Evolutionary conservation across 1,139 yeast species (phyloP).

Genomic region (Waltiozyma sp.): DNA sequence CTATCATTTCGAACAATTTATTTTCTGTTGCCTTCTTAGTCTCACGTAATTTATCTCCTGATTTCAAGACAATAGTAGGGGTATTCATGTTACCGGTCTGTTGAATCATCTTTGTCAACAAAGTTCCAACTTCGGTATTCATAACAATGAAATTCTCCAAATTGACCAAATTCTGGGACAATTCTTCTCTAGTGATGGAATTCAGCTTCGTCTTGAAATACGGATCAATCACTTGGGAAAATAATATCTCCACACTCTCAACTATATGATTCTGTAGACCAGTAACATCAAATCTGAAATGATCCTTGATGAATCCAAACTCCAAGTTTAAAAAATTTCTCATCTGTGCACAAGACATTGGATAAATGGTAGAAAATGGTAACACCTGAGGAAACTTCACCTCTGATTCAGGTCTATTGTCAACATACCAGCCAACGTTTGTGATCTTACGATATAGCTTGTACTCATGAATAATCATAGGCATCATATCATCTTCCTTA

Average conservation of each 20-base stretch:
- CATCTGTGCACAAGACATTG: slow-evolving; percentile 70
- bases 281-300: slow-evolving; percentile 45
- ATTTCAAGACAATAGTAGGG: slow-evolving; percentile 27
- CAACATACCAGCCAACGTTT: slow-evolving; percentile 55
- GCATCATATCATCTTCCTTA: slow-evolving; percentile 82
- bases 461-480: slow-evolving; percentile 54
- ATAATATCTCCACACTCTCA: slow-evolving; percentile 55
- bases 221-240: slow-evolving; percentile 59
- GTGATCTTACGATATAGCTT: slow-evolving; percentile 53
- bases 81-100: slow-evolving; percentile 7
- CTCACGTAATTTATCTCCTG: slow-evolving; percentile 43
- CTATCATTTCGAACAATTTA: slow-evolving; percentile 71
- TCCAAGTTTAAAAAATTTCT: slow-evolving; percentile 55
- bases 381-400: slow-evolving; percentile 58
- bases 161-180: slow-evolving; percentile 81
- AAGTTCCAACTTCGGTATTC: slow-evolving; percentile 30
- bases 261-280: slow-evolving; percentile 39
- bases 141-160: slow-evolving; percentile 70
- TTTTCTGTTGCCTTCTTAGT: slow-evolving; percentile 72
- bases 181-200: slow-evolving; percentile 75
- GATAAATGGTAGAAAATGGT: slow-evolving; percentile 85
- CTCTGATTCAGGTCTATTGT: slow-evolving; percentile 22
- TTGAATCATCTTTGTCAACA: slow-evolving; percentile 23
- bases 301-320: slow-evolving; percentile 49
- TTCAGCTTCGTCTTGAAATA: slow-evolving; percentile 57